phyloP scores from a whole-genome alignment of 1,284 basidiomycete species.

The Apiotrichum porosum region DNA sequence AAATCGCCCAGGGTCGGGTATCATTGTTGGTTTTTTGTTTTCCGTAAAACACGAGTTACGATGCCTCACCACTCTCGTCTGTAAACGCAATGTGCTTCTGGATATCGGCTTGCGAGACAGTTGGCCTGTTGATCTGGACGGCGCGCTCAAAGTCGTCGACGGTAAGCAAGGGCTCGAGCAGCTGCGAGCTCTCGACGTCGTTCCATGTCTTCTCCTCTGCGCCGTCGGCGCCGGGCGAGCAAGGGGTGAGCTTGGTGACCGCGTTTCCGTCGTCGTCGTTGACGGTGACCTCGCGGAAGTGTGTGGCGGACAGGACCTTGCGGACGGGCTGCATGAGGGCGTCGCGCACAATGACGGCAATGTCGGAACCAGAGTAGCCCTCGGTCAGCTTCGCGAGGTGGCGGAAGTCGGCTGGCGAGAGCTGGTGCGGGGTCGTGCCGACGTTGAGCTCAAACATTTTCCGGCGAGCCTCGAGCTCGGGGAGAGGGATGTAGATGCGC shows the following conservation, averaged over 20 bases:
- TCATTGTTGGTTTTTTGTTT: too few species aligned
- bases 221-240: slow-evolving; percentile 84
- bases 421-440: slow-evolving; percentile 83
- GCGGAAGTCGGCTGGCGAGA: slow-evolving; percentile 75
- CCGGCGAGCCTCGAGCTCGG: slow-evolving; percentile 85
- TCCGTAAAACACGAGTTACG: too few species aligned
- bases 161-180: slow-evolving; percentile 76
- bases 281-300: slow-evolving; percentile 66
- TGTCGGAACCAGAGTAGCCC: slow-evolving; percentile 93
- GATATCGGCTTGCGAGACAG: slow-evolving; percentile 85
- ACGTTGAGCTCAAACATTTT: slow-evolving; percentile 97
- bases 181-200: slow-evolving; percentile 83
- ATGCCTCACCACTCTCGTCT: slow-evolving; percentile 57
- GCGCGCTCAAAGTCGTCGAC: slow-evolving; percentile 82
- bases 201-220: slow-evolving; percentile 90
- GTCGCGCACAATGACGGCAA: slow-evolving; percentile 90
- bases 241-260: slow-evolving; percentile 73
- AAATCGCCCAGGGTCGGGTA: too few species aligned
- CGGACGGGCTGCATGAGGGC: slow-evolving; percentile 98
- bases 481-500: slow-evolving; percentile 95
- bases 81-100: slow-evolving; percentile 89
- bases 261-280: slow-evolving; percentile 47
- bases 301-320: slow-evolving; percentile 91
- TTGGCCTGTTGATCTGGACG: slow-evolving; percentile 75
- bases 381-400: slow-evolving; percentile 79